Base-by-base conservation (phyloP, 1,284 basidiomycete species). In the Pulveroboletus sp. region DNA sequence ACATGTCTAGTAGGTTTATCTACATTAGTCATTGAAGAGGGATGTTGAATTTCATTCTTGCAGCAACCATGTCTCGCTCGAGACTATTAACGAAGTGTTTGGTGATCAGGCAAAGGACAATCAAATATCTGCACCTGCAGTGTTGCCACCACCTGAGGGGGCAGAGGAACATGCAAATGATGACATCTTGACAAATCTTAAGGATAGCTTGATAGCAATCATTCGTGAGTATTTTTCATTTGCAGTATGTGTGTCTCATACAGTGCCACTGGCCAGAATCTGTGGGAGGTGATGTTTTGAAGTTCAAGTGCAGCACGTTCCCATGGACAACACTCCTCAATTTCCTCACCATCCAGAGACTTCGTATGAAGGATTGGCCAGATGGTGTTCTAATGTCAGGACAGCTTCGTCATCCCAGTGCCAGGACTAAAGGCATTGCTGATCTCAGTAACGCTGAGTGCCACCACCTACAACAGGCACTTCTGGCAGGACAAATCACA, bases 321-420 rank as follows among this genome's bases (percentile, higher is more conserved):
- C 56, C 49, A 1, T 59, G 57, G 56, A 18, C 39, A 1, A 59
- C 57, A 1, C 29, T 59, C 1, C 39, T 49, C 11, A 26, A 1
- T 5, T 40, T 58, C 9, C 56, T 59, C 20, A 20, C 49, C 8
- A 20, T 4, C 1, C 44, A 59, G 17, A 56, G 56, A 1, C 42
- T 59, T 4, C 24, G 59, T 6, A 48, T 59, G 20, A 47, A 5
- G 25, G 49, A 40, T 2, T 59, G 56, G 42, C 57, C 40, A 2
- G 33, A 40, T 17, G 28, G 24, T 4, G 40, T 59, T 0, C 14
- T 59, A 29, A 57, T 59, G 42, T 56, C 56, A 0, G 44, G 56
- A 6, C 39, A 59, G 38, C 39, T 43, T 20, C 33, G 38, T 17
- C 28, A 47, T 42, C n/a, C 43, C 10, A 31, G 36, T 6, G 24